phyloP scores from a whole-genome alignment of 176 grass and related monocot genomes.

The Musa troglodytarum region DNA sequence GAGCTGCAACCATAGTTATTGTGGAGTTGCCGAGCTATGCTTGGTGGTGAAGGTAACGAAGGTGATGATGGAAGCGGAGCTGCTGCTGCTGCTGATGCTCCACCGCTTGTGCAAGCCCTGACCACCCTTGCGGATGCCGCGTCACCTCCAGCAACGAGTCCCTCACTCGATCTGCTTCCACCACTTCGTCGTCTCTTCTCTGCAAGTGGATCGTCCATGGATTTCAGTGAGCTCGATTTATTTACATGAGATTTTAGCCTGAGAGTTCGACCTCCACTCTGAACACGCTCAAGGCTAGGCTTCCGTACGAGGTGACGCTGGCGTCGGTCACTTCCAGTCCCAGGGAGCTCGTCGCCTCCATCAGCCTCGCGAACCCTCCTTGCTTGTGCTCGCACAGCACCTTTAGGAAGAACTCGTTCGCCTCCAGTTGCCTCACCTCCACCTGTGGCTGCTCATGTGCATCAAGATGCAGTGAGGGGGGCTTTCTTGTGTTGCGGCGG shows the following conservation, averaged over 20 bases:
- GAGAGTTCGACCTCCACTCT: constrained; percentile 31
- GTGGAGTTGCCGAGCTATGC: background rate
- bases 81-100: background rate
- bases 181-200: constrained; percentile 49
- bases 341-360: constrained; percentile 54
- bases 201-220: constrained; percentile 9
- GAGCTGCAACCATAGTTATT: background rate
- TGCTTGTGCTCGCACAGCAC: constrained; percentile 59
- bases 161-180: constrained; percentile 67
- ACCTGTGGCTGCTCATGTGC: constrained; percentile 53
- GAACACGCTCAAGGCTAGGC: constrained; percentile 70
- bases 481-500: background rate
- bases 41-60: background rate
- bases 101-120: constrained; percentile 13
- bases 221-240: background rate
- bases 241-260: background rate
- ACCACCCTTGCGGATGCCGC: constrained; percentile 35
- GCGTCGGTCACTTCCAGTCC: constrained; percentile 73
- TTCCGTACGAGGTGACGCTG: constrained; percentile 60
- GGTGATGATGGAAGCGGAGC: background rate
- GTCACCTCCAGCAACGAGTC: constrained; percentile 81
- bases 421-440: constrained; percentile 67
- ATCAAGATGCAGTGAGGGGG: background rate
- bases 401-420: constrained; percentile 87
- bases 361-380: constrained; percentile 53